Conservation (phyloP, 768 basidiomycete genomes). For the Phylloporus rhodoxanthus region DNA sequence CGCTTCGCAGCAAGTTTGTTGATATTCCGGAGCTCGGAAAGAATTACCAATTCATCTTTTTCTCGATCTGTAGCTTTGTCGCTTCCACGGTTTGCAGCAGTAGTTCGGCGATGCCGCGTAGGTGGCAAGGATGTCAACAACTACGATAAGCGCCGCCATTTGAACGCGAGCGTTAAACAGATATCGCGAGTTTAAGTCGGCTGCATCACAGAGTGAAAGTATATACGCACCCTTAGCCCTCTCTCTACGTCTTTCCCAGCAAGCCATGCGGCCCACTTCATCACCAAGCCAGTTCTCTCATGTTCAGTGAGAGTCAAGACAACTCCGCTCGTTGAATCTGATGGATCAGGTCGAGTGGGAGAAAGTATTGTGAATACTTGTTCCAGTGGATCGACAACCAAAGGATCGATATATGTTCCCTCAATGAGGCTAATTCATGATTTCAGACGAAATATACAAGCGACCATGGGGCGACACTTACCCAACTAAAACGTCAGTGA, state of each 20-base stretch:
- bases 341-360: slow-evolving; percentile 6
- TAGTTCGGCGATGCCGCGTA: slow-evolving; percentile 16
- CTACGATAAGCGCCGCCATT: slow-evolving; percentile 1
- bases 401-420: slow-evolving; percentile 21
- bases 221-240: slow-evolving; percentile 56
- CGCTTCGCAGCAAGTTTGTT: slow-evolving; percentile 47
- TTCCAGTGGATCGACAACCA: slow-evolving; percentile 22
- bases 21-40: slow-evolving; percentile 24
- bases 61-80: slow-evolving; percentile 23
- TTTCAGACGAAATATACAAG: background rate
- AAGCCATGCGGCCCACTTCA: slow-evolving; percentile 80
- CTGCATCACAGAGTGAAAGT: background rate
- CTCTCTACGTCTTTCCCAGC: slow-evolving; percentile 60
- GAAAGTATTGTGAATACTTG: slow-evolving; percentile 26
- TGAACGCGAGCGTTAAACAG: background rate
- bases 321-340: background rate
- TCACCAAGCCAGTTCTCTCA: slow-evolving; percentile 53
- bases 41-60: slow-evolving; percentile 23
- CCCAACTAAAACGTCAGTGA: slow-evolving; percentile 22
- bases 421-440: slow-evolving; percentile 19
- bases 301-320: slow-evolving; percentile 13
- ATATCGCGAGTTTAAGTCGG: background rate
- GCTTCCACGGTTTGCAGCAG: slow-evolving; percentile 15
- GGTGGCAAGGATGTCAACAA: slow-evolving; percentile 19
- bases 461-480: slow-evolving; percentile 8